phyloP scores from a whole-genome alignment of 78 protist species.

The Salpingoeca rosetta region DNA sequence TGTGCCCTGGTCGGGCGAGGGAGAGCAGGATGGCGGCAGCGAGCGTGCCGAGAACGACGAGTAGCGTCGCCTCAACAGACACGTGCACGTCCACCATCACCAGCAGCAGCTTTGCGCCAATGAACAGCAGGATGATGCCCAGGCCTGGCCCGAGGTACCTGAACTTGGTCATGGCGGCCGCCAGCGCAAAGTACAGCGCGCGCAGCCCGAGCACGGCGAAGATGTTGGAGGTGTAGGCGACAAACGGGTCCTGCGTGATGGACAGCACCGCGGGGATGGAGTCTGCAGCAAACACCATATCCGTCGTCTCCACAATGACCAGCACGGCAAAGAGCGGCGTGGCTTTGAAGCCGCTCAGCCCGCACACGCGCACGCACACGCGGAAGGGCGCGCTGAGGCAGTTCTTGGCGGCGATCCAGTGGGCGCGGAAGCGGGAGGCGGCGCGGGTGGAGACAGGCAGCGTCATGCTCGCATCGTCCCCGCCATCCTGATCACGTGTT shows the following conservation, averaged over 20 bases:
- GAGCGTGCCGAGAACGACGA: not conserved
- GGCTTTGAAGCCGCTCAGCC: not conserved
- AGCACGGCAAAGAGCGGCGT: not conserved
- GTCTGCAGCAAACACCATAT: conserved; percentile 25
- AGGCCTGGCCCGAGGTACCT: not conserved
- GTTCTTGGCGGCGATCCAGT: too few species aligned
- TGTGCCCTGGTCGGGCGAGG: too few species aligned
- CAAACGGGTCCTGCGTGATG: not conserved
- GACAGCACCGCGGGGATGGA: conserved; percentile 19
- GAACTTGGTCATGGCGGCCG: not conserved
- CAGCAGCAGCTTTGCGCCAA: not conserved
- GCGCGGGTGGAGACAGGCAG: too few species aligned
- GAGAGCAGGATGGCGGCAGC: not conserved
- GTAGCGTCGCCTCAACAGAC: not conserved
- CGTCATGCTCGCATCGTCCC: not conserved
- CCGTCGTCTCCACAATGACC: not conserved
- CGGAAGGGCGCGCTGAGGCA: too few species aligned
- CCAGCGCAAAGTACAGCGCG: not conserved
- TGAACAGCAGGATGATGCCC: not conserved
- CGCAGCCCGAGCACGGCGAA: conserved; percentile 9
- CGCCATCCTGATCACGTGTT: too few species aligned
- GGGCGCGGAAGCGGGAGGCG: too few species aligned
- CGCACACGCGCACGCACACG: too few species aligned
- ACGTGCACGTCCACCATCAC: not conserved
- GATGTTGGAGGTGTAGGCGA: conserved; percentile 1